phyloP scores from a whole-genome alignment of 2,329 filamentous ascomycete genomes.

The Blastomyces emzantsi region DNA sequence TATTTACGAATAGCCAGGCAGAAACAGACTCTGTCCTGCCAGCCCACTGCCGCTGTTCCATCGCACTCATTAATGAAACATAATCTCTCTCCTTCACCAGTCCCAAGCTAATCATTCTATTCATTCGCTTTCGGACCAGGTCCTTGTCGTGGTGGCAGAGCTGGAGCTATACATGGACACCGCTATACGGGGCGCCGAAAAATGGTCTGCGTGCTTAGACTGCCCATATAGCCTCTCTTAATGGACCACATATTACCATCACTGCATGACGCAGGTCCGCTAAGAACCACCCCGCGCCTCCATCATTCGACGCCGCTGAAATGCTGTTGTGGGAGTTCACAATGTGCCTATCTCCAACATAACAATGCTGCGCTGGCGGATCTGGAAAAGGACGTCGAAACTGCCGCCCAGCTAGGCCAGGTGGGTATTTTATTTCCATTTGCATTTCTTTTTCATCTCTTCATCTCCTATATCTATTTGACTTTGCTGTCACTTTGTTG shows the following conservation, averaged over 20 bases:
- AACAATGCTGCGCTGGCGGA: constrained; percentile 69
- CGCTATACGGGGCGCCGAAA: constrained; percentile 4
- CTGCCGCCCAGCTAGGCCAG: constrained; percentile 72
- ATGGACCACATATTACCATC: constrained; percentile 8
- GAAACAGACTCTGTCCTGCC: not conserved
- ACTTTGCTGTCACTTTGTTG: not conserved
- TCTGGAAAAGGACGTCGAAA: constrained; percentile 79
- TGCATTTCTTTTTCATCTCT: not conserved
- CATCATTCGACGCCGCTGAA: constrained; percentile 20
- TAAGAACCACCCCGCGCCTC: constrained; percentile 2
- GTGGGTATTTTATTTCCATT: not conserved
- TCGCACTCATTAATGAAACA: not conserved
- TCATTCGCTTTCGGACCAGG: not conserved
- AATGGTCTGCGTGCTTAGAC: constrained; percentile 1
- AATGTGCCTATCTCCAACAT: constrained; percentile 72
- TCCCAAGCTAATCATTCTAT: not conserved
- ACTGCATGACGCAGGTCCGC: constrained; percentile 6
- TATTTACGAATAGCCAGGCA: not conserved
- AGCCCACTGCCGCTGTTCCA: not conserved
- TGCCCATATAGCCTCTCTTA: not conserved
- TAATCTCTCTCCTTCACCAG: not conserved
- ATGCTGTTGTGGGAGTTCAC: constrained; percentile 78
- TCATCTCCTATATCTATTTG: not conserved
- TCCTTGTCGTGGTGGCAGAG: constrained; percentile 1
- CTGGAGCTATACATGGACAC: not conserved